Evolutionary conservation across 202 grass and related monocot genomes (phyloP).

Genomic region (Cymbopogon flexuosus): DNA sequence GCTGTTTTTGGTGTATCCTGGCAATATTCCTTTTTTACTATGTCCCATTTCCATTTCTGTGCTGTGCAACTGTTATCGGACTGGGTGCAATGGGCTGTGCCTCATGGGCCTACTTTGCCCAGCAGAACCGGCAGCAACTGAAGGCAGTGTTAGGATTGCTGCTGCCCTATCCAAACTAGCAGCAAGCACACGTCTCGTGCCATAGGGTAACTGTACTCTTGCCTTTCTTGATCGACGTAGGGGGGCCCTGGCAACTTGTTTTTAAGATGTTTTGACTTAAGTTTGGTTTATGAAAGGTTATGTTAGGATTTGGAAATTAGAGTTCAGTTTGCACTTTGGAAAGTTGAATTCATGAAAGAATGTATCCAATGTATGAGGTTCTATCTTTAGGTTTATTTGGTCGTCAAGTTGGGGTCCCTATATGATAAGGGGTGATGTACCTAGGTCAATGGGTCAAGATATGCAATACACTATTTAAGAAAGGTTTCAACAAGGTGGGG

Average conservation of each 20-base stretch:
- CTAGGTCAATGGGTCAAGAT: not conserved
- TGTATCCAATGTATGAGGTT: not conserved
- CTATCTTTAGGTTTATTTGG: not conserved
- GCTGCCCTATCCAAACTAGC: not conserved
- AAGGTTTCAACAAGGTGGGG: not conserved
- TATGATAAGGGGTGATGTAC: not conserved
- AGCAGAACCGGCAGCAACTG: not conserved
- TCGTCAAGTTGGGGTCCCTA: not conserved
- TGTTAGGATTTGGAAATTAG: not conserved
- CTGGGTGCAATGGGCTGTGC: not conserved
- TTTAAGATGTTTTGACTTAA: not conserved
- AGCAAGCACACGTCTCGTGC: not conserved
- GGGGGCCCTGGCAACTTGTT: too few species aligned
- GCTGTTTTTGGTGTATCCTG: conserved; percentile 99
- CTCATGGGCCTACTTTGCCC: not conserved
- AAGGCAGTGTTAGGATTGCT: not conserved
- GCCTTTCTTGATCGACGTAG: not conserved
- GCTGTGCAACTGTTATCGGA: not conserved
- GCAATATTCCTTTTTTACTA: conserved; percentile 19
- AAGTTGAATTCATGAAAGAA: not conserved
- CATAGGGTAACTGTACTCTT: not conserved
- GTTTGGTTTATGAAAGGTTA: not conserved
- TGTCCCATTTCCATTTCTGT: conserved; percentile 14
- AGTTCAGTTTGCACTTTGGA: not conserved
- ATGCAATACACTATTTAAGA: not conserved